A percentile compares a stretch with the other conserved stretches of the same genome.
Evolutionary conservation across 345 rosid species (phyloP).

Genomic region (Linum lewisii): DNA sequence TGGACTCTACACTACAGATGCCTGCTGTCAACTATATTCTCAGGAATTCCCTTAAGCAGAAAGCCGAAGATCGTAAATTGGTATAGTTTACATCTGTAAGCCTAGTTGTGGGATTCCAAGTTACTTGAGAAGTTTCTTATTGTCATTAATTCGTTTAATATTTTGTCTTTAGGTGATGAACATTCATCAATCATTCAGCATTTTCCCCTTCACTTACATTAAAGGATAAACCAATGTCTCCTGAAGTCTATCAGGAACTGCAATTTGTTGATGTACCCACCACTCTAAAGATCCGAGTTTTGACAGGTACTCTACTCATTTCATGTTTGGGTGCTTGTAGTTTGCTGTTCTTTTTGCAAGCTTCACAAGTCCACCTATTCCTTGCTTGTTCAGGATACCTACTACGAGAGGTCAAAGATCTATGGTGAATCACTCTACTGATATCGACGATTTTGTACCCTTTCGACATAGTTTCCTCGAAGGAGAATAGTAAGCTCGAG

Average conservation of each 20-base stretch:
- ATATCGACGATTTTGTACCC: constrained; percentile 49
- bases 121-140: constrained; percentile 2
- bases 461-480: constrained; percentile 21
- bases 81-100: constrained; percentile 29
- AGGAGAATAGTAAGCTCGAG: constrained; percentile 29
- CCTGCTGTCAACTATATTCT: constrained; percentile 65
- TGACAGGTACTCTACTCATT: constrained; percentile 43
- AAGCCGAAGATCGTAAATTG: constrained; percentile 65
- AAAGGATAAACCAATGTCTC: constrained; percentile 26
- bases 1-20: constrained; percentile 29
- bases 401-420: constrained; percentile 69
- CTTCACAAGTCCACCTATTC: constrained; percentile 4
- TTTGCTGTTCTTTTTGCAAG: constrained; percentile 1
- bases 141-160: neutral
- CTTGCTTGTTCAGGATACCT: constrained; percentile 44
- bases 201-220: constrained; percentile 53
- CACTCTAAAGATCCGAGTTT: constrained; percentile 48
- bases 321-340: constrained; percentile 1
- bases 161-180: constrained; percentile 49
- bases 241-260: constrained; percentile 35
- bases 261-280: constrained; percentile 40
- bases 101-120: too few relatives aligned
- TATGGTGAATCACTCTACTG: constrained; percentile 76
- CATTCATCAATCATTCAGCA: constrained; percentile 39
- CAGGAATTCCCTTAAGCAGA: constrained; percentile 70